Base-by-base conservation (phyloP, 2,329 filamentous ascomycete species). In the Pseudogymnoascus sp. region DNA sequence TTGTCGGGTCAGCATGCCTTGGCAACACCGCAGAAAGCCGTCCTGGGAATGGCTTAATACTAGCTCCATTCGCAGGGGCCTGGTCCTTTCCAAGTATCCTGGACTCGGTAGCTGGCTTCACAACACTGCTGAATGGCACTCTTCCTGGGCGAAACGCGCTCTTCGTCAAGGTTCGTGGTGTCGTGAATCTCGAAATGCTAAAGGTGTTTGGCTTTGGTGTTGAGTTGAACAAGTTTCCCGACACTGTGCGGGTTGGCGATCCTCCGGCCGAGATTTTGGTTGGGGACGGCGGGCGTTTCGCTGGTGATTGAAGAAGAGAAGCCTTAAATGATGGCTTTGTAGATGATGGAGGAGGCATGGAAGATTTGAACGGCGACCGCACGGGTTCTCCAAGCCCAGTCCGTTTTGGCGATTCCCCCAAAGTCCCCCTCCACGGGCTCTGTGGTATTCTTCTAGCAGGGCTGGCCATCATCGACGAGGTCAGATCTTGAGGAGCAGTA, bases 331-430 rank as follows among this genome's bases (percentile, higher is more conserved):
- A 64, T 20, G 30, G 63, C 28, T 68, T 66, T 20, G 66, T 63
- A 20, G 69, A 61, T 38, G 65, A 62, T 14, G 68, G 62, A 34
- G 69, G 67, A 4, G 38, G 34, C 57, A 58, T 58, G n/a, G 34
- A 37, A 39, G 61, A 61, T 60, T 69, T 71, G 62, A 72, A 70
- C 20, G 70, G 68, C 1, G 70, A 70, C 35, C 65, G 61, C 59
- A 69, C 60, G 37, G 66, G 65, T 16, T 66, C 65, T 18, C 67
- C 66, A 14, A 70, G 59, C 7, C 63, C 60, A 9, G 76, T 69
- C 35, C 76, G 75, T 68, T 81, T 83, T 1, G 83, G 79, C 0
- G 83, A 82, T 1, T 80, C 81, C 64, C 77, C 82, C 69, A 85
- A 73, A 0, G 77, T 72, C 22, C 84, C 82, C 66, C 81, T 85